Base-by-base conservation (phyloP, 106 monocot genomes). In the Allium cepa region DNA sequence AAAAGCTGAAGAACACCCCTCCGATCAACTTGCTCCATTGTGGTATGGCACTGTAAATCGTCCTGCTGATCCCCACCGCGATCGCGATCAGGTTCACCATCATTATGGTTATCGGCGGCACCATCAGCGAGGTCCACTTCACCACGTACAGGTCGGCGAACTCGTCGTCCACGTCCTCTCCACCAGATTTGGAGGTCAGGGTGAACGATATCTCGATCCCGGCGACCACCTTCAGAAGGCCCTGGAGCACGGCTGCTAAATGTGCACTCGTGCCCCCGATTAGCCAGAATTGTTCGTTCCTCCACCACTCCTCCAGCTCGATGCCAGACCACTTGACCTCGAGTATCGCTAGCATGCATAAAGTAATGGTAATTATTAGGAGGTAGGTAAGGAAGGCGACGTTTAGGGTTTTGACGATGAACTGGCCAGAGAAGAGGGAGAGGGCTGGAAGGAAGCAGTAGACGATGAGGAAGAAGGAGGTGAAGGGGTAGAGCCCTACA, bases 131-230 rank as follows among this genome's bases (percentile, higher is more conserved):
- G 5, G 97, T 76, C 97, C 97, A 97, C 63, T 97, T 97, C 16
- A 97, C 97, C 1, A 84, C 60, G 74, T 92, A 97, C 45, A 97
- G 92, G 16, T 97, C 97, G 0, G 92, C 92, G 69, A 76, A 97
- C 65, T 97, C 97, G 46, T 97, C 97, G 56, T 97, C 79, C 10
- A 70, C 87, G 17, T 97, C 97, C 11, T 97, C 97, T 8, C 92
- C 97, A 9, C 55, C 78, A 3, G 97, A 92, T 66, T 97, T 97
- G 0, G 97, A 92, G 11, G 97, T 97, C 17, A 97, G 87, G 2
- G 97, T 97, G 92, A 97, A 97, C 7, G 97, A 97, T 57, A 97
- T 92, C 70, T 97, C 97, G 26, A 97, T 81, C 3, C 97, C 97
- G 8, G 97, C 97, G 46, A 97, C 64, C 11, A 97, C 97, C 63